Conservation (phyloP, 495 filamentous ascomycete species). For the Penicillium bovifimosum region DNA sequence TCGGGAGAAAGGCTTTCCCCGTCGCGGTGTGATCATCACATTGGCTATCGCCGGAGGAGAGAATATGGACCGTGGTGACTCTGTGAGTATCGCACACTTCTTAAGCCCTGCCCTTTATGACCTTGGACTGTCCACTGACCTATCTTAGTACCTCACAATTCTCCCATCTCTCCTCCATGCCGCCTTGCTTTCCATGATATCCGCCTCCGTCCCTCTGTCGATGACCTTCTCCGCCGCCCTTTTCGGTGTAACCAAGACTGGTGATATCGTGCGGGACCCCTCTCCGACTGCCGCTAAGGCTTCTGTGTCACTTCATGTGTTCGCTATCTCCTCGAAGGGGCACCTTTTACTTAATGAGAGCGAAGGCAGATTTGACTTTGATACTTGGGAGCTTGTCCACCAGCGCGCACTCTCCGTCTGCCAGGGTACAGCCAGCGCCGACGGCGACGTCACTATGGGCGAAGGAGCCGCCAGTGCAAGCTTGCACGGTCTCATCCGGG, state of each 20-base stretch:
- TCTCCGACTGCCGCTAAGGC: conserved; percentile 47
- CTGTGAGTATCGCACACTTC: conserved; percentile 47
- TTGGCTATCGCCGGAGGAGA: conserved; percentile 41
- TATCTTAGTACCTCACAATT: conserved; percentile 61
- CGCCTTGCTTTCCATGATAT: conserved; percentile 65
- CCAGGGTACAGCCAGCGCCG: conserved; percentile 41
- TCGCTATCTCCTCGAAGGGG: conserved; percentile 69
- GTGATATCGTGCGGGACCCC: conserved; percentile 50
- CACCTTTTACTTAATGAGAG: conserved; percentile 76
- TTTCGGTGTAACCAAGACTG: conserved; percentile 52
- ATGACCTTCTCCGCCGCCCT: conserved; percentile 61
- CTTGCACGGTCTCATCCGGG: conserved; percentile 57
- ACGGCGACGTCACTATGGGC: conserved; percentile 42
- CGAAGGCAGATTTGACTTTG: conserved; percentile 69
- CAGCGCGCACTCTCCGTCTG: conserved; percentile 60
- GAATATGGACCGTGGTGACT: conserved; percentile 62
- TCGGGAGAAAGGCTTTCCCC: conserved; percentile 32
- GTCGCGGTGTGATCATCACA: conserved; percentile 40
- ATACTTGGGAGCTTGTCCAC: conserved; percentile 69
- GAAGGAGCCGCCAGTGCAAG: conserved; percentile 32
- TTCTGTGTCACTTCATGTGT: conserved; percentile 66
- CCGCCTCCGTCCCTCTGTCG: conserved; percentile 67
- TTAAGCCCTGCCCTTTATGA: background rate
- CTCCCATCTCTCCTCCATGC: conserved; percentile 73
- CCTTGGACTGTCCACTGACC: conserved; percentile 4